Evolutionary conservation across 352 stramenopile genomes (phyloP).

Genomic region (Globisporangium carolinianum): DNA sequence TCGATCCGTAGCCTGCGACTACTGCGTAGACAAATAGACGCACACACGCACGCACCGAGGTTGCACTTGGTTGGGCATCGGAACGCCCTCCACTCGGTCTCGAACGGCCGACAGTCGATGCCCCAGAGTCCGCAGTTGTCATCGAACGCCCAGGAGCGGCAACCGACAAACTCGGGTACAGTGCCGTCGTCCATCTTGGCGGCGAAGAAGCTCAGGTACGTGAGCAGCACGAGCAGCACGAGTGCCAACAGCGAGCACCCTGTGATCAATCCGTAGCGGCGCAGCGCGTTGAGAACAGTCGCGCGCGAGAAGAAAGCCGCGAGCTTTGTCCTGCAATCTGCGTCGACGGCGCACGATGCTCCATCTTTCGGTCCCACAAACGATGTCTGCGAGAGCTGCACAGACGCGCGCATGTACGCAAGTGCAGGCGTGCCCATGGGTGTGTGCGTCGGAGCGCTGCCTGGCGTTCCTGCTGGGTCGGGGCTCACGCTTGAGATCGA

Average conservation of each 20-base stretch:
- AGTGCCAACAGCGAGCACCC: conserved; percentile 43
- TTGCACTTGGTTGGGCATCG: conserved; percentile 64
- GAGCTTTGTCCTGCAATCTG: conserved; percentile 12
- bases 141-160: conserved; percentile 57
- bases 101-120: conserved; percentile 52
- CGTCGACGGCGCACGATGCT: conserved; percentile 7
- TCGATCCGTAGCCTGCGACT: neutral
- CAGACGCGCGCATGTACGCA: conserved; percentile 4
- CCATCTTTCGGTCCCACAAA: neutral
- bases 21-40: neutral
- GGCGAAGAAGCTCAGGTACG: conserved; percentile 76
- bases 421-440: conserved; percentile 1
- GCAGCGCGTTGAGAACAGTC: conserved; percentile 12
- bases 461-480: neutral
- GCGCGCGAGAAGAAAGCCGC: conserved; percentile 2
- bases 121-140: conserved; percentile 56
- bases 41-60: conserved; percentile 24
- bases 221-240: conserved; percentile 39
- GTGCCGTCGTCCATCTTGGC: conserved; percentile 43
- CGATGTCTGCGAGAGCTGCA: neutral
- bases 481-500: too few relatives aligned
- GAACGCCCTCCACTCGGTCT: conserved; percentile 53
- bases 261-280: conserved; percentile 24
- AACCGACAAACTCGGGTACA: conserved; percentile 52
- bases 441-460: neutral